Base-by-base conservation (phyloP, 169 alveolate genomes). In the Eimeria brunetti region DNA sequence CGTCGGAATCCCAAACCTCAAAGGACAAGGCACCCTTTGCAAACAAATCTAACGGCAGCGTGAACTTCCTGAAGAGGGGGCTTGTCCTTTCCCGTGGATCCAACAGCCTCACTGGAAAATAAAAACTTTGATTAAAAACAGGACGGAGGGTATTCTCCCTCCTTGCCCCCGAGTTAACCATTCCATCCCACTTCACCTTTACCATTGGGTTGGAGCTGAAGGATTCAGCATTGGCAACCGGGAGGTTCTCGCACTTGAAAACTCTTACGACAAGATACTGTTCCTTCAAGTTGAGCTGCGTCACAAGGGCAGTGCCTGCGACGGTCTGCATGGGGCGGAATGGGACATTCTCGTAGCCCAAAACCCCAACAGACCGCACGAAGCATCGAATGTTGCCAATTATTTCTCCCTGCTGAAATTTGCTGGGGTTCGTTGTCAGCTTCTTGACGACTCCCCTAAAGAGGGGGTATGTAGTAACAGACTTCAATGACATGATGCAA, bases 1-100 rank as follows among this genome's bases (percentile, higher is more conserved):
- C 97, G 85, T 92, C 96, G n/a, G 84, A 91, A 83, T 96, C 96
- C 97, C 97, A 96, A 36, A 95, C 97, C 88, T 96, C 97, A 51
- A 96, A 89, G 46, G 58, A 71, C 58, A 96, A 11, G 18, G 96
- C 92, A 41, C 97, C 97, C 83, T 96, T 96, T 44, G 96, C 75
- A 53, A 92, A 90, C 78, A 96, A 75, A 41, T 96, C 97, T 58
- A 96, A 81, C 0, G 97, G 97, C 49, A 96, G 69, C 38, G 95
- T 88, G 7, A n/a, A 78, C 92, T 96, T 89, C 78, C 96, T 81
- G 58, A 92, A 84, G 9, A 89, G 51, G 12, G 91, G 69, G 24
- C 90, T 67, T 24, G 94, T 89, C 46, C 96, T 56, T 75, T 96
- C 97, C 73, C 97, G 76, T 80, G 96, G 96, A 69, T 95, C 97